Conservation (phyloP, 2,329 filamentous ascomycete species). For the Xylaria hypoxylon region DNA sequence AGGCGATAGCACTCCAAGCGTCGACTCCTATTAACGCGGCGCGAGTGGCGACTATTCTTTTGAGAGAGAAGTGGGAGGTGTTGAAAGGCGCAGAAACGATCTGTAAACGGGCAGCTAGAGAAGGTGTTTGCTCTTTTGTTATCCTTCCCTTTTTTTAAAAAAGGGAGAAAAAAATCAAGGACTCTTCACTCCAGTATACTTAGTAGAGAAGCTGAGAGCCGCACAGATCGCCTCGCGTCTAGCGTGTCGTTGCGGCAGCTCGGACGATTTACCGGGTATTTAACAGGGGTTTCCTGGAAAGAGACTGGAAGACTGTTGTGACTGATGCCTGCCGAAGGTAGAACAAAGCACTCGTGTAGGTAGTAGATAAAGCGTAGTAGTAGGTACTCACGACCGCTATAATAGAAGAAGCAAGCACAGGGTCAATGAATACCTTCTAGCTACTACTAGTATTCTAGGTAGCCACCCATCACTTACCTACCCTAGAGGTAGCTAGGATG, state of each 20-base stretch:
- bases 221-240: conserved; percentile 17
- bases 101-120: neutral
- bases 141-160: too few relatives aligned
- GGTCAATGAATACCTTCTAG: neutral
- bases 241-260: conserved; percentile 13
- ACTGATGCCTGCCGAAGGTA: neutral
- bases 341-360: neutral
- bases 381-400: neutral
- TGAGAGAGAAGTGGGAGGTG: neutral
- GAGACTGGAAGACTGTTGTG: neutral
- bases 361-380: neutral
- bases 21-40: neutral
- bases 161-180: neutral
- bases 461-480: neutral
- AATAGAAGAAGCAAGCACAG: neutral
- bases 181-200: neutral
- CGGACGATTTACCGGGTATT: neutral
- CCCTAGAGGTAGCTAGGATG: neutral
- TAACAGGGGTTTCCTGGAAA: conserved; percentile 9
- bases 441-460: neutral
- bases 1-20: neutral
- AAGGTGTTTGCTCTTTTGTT: conserved; percentile 7
- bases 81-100: neutral
- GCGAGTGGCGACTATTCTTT: neutral
- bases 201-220: neutral